A percentile compares a stretch with the other conserved stretches of the same genome.
Evolutionary conservation across 768 basidiomycete species (phyloP).

Genomic region (Paxillus rubicundulus): DNA sequence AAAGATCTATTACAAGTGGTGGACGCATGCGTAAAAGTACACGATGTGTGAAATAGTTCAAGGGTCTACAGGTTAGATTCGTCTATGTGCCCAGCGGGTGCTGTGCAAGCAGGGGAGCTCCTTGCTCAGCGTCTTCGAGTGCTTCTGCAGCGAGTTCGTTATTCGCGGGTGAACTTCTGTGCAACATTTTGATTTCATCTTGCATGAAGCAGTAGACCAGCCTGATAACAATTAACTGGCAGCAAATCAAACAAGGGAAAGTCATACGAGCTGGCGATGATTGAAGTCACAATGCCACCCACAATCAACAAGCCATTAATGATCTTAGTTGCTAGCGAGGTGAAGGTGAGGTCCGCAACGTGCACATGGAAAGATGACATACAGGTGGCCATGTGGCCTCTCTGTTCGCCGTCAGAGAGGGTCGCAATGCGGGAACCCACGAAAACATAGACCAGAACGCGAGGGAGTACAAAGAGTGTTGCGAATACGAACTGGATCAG

Average conservation of each 20-base stretch:
- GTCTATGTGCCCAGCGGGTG: neutral
- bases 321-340: constrained; percentile 54
- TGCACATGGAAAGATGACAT: constrained; percentile 18
- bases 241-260: constrained; percentile 5
- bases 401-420: constrained; percentile 73
- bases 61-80: neutral
- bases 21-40: neutral
- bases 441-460: constrained; percentile 69
- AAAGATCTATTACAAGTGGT: neutral
- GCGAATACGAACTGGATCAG: constrained; percentile 76
- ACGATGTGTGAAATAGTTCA: neutral
- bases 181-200: constrained; percentile 54
- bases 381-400: constrained; percentile 76
- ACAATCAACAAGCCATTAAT: constrained; percentile 60
- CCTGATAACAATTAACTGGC: constrained; percentile 38
- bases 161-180: constrained; percentile 45
- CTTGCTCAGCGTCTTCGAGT: constrained; percentile 58
- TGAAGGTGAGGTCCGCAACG: constrained; percentile 8
- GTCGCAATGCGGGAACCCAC: constrained; percentile 73
- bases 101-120: constrained; percentile 46
- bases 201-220: constrained; percentile 64
- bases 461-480: constrained; percentile 69
- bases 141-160: constrained; percentile 59
- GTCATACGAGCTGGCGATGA: constrained; percentile 66
- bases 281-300: constrained; percentile 55